These are phyloP conservation scores for Warburgia ugandensis DNA, from an alignment of 164 flowering plant species.

Conservation along the genomic window DNA sequence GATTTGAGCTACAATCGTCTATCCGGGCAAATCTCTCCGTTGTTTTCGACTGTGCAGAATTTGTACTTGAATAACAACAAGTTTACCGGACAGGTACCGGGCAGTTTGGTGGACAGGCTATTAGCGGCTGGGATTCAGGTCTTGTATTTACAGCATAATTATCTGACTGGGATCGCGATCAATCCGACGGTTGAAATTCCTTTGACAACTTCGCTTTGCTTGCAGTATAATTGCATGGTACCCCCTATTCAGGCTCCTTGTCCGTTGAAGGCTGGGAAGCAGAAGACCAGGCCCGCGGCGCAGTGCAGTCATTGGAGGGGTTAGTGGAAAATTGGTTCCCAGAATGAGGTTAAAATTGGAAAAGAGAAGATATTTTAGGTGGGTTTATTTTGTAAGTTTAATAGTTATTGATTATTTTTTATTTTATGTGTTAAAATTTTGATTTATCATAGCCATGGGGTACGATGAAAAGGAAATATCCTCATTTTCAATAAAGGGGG, in stretches of 20 bases:
- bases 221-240: slow-evolving; percentile 96
- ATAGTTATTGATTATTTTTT: too few species aligned
- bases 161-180: slow-evolving; percentile 67
- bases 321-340: slow-evolving; percentile 9
- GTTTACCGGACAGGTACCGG: slow-evolving; percentile 77
- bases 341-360: too few species aligned
- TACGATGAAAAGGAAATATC: too few species aligned
- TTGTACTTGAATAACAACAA: slow-evolving; percentile 78
- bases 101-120: slow-evolving; percentile 57
- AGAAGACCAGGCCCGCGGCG: slow-evolving; percentile 65
- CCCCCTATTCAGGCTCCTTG: slow-evolving; percentile 81
- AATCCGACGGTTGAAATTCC: slow-evolving; percentile 86
- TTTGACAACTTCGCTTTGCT: slow-evolving; percentile 61
- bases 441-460: too few species aligned
- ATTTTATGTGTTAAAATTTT: too few species aligned
- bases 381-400: too few species aligned
- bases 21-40: slow-evolving; percentile 64
- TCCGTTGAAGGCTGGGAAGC: slow-evolving; percentile 76
- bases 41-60: slow-evolving; percentile 69
- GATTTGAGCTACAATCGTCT: slow-evolving; percentile 79
- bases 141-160: slow-evolving; percentile 84
- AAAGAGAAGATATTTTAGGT: too few species aligned
- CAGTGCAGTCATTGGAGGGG: slow-evolving; percentile 75
- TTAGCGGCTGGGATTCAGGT: slow-evolving; percentile 47
- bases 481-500: too few species aligned